phyloP scores from a whole-genome alignment of 768 basidiomycete species.

The Boletus reticulatus region DNA sequence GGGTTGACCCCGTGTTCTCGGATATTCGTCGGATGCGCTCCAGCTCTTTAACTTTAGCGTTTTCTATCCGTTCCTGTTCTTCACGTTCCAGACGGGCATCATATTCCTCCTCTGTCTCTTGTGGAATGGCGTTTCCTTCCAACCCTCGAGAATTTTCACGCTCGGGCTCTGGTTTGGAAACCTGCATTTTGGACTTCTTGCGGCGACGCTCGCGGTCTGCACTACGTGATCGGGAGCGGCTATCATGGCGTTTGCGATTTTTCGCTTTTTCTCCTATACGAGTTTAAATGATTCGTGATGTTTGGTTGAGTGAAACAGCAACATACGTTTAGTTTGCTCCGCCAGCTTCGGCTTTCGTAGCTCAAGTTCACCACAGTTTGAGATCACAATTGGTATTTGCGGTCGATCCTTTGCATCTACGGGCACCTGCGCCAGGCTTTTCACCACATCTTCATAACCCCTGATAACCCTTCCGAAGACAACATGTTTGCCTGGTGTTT shows the following conservation, averaged over 20 bases:
- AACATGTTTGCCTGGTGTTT: constrained; percentile 53
- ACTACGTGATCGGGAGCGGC: constrained; percentile 29
- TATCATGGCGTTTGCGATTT: constrained; percentile 20
- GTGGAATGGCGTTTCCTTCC: constrained; percentile 10
- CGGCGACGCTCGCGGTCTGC: constrained; percentile 24
- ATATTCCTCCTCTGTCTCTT: constrained; percentile 73
- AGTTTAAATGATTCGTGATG: background rate
- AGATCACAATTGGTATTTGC: constrained; percentile 58
- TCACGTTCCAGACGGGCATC: constrained; percentile 66
- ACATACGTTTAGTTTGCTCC: constrained; percentile 16
- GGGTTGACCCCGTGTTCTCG: constrained; percentile 31
- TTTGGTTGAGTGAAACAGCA: background rate
- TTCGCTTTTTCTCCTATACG: constrained; percentile 5
- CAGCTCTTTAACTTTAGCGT: constrained; percentile 45
- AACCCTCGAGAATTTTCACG: constrained; percentile 8
- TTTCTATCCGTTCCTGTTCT: constrained; percentile 57
- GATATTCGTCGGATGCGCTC: constrained; percentile 43
- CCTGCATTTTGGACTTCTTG: constrained; percentile 28
- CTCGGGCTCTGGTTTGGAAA: background rate
- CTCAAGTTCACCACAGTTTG: constrained; percentile 84
- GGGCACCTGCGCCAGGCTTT: constrained; percentile 58
- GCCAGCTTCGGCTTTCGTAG: constrained; percentile 39
- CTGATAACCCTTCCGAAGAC: constrained; percentile 55
- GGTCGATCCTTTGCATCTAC: constrained; percentile 80
- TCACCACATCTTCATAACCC: constrained; percentile 59